phyloP scores from a whole-genome alignment of 1,284 basidiomycete species.

The Cryptococcus sp. region DNA sequence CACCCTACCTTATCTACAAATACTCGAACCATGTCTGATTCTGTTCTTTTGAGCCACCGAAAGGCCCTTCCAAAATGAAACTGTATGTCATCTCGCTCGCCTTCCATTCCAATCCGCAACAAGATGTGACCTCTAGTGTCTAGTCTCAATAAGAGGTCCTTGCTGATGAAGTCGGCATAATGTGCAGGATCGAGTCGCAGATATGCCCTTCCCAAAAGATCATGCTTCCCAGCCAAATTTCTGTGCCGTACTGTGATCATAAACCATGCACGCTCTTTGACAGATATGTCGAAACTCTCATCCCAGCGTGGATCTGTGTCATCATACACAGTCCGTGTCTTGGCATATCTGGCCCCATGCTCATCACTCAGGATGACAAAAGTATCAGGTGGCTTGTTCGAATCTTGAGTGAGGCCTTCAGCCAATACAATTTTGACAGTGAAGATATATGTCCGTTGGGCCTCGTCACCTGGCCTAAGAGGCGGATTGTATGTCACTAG shows the following conservation, averaged over 20 bases:
- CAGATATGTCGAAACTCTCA: conserved; percentile 91
- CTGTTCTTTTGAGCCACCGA: conserved; percentile 87
- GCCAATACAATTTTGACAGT: conserved; percentile 90
- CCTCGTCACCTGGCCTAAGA: conserved; percentile 24
- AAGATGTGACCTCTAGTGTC: conserved; percentile 73
- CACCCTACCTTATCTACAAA: conserved; percentile 88
- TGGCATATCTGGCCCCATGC: conserved; percentile 81
- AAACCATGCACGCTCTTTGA: conserved; percentile 78
- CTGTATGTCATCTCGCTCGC: conserved; percentile 94
- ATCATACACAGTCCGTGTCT: conserved; percentile 95
- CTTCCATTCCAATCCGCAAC: conserved; percentile 93
- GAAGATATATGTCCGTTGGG: conserved; percentile 73
- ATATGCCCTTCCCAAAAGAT: conserved; percentile 86
- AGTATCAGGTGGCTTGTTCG: conserved; percentile 60
- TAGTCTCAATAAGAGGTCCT: conserved; percentile 90
- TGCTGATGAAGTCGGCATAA: conserved; percentile 83
- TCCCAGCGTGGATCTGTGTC: conserved; percentile 89
- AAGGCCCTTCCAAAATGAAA: conserved; percentile 98
- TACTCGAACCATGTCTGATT: conserved; percentile 92
- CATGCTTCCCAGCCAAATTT: conserved; percentile 81
- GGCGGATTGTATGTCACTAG: conserved; percentile 63
- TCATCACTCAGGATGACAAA: conserved; percentile 95
- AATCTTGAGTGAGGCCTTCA: conserved; percentile 71
- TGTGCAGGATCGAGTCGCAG: conserved; percentile 85
- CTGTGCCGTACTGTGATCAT: conserved; percentile 93